Evolutionary conservation across 1,139 yeast species (phyloP).

Genomic region (Trichomonascaceae sp.): DNA sequence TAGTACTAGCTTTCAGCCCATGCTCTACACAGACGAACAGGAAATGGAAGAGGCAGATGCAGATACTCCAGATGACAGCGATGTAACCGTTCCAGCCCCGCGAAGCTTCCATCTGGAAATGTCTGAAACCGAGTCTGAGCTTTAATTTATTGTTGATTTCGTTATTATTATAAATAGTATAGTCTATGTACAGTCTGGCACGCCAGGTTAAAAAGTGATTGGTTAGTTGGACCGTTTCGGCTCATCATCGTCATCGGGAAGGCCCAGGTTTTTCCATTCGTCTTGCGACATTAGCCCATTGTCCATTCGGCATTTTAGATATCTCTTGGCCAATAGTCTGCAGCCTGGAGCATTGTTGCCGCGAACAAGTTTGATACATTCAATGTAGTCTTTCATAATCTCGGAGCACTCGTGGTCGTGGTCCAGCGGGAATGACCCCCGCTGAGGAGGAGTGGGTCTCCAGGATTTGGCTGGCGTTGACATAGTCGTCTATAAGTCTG

Average conservation of each 20-base stretch:
- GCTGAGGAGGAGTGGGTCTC: slow-evolving; percentile 84
- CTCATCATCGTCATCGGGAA: slow-evolving; percentile 45
- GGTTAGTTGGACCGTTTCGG: too few relatives aligned
- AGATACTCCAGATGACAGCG: too few relatives aligned
- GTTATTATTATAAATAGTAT: slow-evolving; percentile 1
- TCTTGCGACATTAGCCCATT: slow-evolving; percentile 74
- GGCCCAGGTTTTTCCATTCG: slow-evolving; percentile 72
- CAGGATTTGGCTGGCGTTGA: slow-evolving; percentile 4
- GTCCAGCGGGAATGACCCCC: slow-evolving; percentile 93
- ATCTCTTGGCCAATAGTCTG: slow-evolving; percentile 66
- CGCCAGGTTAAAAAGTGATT: too few relatives aligned
- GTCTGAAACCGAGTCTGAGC: too few relatives aligned
- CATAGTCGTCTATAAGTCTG: too few relatives aligned
- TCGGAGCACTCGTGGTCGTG: slow-evolving; percentile 76
- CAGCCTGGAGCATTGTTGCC: slow-evolving; percentile 88
- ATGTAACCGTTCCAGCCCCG: too few relatives aligned
- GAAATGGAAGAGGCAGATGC: too few relatives aligned
- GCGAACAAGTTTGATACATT: slow-evolving; percentile 63
- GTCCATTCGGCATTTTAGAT: slow-evolving; percentile 82
- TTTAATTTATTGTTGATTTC: too few relatives aligned
- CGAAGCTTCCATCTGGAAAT: too few relatives aligned
- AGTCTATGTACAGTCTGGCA: background rate
- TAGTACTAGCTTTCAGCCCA: too few relatives aligned
- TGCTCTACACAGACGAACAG: too few relatives aligned
- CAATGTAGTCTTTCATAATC: slow-evolving; percentile 61